A percentile compares a stretch with the other conserved stretches of the same genome.
These are phyloP conservation scores for Phycomyces blakesleeanus DNA, from an alignment of 192 early-diverging fungal species.

Conservation along the genomic window DNA sequence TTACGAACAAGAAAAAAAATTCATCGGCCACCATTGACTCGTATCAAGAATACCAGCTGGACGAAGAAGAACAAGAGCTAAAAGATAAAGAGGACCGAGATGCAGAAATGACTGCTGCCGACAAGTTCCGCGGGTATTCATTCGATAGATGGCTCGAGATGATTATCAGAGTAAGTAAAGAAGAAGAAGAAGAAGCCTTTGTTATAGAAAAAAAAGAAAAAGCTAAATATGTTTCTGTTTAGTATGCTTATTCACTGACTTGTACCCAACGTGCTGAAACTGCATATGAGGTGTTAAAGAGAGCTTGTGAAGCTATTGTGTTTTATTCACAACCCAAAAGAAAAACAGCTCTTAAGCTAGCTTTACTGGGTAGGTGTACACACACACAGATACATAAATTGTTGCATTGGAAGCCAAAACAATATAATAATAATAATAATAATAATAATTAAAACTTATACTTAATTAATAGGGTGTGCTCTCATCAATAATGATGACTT, in stretches of 20 bases:
- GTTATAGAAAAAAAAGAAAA: too few species aligned
- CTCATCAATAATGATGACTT: slow-evolving; percentile 22
- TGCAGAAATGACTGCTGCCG: slow-evolving; percentile 21
- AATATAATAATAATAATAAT: too few species aligned
- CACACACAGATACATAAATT: too few species aligned
- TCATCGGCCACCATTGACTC: slow-evolving; percentile 18
- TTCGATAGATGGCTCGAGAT: slow-evolving; percentile 64
- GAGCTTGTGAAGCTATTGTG: slow-evolving; percentile 53
- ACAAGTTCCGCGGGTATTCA: slow-evolving; percentile 36
- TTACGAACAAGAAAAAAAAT: background rate
- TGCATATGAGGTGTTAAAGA: slow-evolving; percentile 52
- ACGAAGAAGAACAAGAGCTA: slow-evolving; percentile 12
- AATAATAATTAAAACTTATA: too few species aligned
- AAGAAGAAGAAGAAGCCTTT: too few species aligned
- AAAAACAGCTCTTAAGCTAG: slow-evolving; percentile 37
- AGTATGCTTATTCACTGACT: slow-evolving; percentile 56
- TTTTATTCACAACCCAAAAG: slow-evolving; percentile 51
- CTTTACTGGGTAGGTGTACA: slow-evolving; percentile 63
- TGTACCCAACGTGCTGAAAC: slow-evolving; percentile 49
- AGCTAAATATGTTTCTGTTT: too few species aligned
- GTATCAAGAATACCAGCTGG: slow-evolving; percentile 12
- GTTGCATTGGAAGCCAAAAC: too few species aligned
- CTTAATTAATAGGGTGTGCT: slow-evolving; percentile 30
- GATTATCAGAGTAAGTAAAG: slow-evolving; percentile 52
- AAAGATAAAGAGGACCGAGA: slow-evolving; percentile 33